Conservation (phyloP, 78 protist genomes). For the Dictyostelium purpureum region DNA sequence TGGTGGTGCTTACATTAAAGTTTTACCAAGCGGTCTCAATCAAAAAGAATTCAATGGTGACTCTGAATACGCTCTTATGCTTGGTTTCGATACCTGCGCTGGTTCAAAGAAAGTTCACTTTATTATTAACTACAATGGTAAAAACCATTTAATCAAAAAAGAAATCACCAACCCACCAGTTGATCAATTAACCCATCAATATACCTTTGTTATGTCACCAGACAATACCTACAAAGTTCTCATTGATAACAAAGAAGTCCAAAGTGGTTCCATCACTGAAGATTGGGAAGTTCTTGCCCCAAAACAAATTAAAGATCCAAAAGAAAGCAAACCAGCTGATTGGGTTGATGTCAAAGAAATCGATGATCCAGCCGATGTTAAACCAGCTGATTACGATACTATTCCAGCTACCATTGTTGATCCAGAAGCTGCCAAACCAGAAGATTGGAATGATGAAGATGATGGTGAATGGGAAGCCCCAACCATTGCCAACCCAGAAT, state of each 20-base stretch:
- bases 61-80: conserved; percentile 93
- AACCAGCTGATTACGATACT: conserved; percentile 95
- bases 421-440: conserved; percentile 97
- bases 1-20: conserved; percentile 98
- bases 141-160: conserved; percentile 88
- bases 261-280: conserved; percentile 90
- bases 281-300: conserved; percentile 94
- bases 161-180: conserved; percentile 75
- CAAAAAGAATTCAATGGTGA: conserved; percentile 89
- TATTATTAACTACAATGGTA: conserved; percentile 94
- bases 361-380: conserved; percentile 94
- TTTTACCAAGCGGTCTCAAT: conserved; percentile 86
- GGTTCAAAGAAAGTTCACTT: conserved; percentile 87
- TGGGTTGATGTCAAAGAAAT: conserved; percentile 96
- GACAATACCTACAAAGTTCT: conserved; percentile 96
- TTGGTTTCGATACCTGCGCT: conserved; percentile 98
- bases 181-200: conserved; percentile 97
- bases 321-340: conserved; percentile 93
- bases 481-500: conserved; percentile 96
- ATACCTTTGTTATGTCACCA: conserved; percentile 96
- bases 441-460: conserved; percentile 99
- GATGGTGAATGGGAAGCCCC: conserved; percentile 99
- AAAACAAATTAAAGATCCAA: conserved; percentile 95
- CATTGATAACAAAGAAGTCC: conserved; percentile 91
- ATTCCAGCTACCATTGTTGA: conserved; percentile 93